Evolutionary conservation across 768 basidiomycete species (phyloP).

Genomic region (Termitomyces titanicus): DNA sequence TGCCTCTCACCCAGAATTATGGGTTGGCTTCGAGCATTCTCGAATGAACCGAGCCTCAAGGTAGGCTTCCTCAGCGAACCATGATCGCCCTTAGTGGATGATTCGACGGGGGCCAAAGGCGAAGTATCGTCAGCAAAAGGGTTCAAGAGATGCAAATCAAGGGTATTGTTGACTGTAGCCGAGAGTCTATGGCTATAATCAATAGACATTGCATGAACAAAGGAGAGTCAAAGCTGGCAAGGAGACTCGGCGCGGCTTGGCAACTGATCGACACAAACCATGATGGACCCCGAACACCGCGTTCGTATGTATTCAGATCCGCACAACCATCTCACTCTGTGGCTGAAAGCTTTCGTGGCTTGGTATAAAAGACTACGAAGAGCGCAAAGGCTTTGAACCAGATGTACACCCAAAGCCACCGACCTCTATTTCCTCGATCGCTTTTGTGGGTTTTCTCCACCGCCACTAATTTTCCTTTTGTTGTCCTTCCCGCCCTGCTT

Average conservation of each 20-base stretch:
- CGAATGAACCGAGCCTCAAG: not conserved
- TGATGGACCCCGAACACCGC: conserved; percentile 13
- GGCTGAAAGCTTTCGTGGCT: not conserved
- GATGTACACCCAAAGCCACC: not conserved
- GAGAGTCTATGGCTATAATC: conserved; percentile 10
- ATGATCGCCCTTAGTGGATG: conserved; percentile 1
- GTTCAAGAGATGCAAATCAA: conserved; percentile 7
- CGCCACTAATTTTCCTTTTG: conserved; percentile 11
- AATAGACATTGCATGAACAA: conserved; percentile 11
- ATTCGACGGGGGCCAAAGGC: not conserved
- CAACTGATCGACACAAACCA: not conserved
- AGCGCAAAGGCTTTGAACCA: not conserved
- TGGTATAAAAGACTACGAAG: not conserved
- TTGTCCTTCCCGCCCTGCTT: conserved; percentile 3
- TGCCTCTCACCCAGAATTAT: conserved; percentile 9
- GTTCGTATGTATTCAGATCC: not conserved
- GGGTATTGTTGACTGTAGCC: conserved; percentile 9
- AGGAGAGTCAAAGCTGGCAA: too few relatives aligned
- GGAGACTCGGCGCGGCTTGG: not conserved
- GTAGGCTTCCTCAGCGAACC: not conserved
- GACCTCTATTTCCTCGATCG: conserved; percentile 8
- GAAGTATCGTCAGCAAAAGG: conserved; percentile 12
- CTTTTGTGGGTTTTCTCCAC: conserved; percentile 8
- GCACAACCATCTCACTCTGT: not conserved
- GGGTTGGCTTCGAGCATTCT: not conserved